These are phyloP conservation scores for Chimonanthus praecox DNA, from an alignment of 164 flowering plant species.

Conservation along the genomic window DNA sequence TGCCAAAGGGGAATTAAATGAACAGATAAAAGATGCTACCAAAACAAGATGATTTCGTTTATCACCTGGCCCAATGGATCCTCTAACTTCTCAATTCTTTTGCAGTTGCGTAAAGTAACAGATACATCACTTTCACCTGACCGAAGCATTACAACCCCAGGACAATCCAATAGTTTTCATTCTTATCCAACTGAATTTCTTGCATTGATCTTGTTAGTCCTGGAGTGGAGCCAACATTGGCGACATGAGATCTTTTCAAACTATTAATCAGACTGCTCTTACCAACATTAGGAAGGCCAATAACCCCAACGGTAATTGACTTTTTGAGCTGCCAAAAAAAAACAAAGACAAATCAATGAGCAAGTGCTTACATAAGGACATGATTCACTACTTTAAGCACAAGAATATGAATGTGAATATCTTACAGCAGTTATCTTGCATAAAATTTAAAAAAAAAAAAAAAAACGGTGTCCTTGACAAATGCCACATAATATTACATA, in stretches of 20 bases:
- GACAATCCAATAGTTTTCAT: slow-evolving; percentile 91
- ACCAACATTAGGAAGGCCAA: slow-evolving; percentile 97
- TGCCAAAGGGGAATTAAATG: neutral
- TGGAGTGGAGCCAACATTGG: slow-evolving; percentile 93
- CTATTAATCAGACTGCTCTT: slow-evolving; percentile 97
- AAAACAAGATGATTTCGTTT: neutral
- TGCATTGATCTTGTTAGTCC: slow-evolving; percentile 95
- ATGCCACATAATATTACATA: neutral
- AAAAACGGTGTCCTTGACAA: neutral
- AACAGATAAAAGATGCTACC: neutral
- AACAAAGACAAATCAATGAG: neutral
- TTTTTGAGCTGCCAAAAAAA: slow-evolving; percentile 64
- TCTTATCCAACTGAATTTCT: slow-evolving; percentile 91
- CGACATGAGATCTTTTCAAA: slow-evolving; percentile 85
- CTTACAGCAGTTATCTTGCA: neutral
- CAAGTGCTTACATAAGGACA: neutral
- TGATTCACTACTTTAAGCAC: neutral
- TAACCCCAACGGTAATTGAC: slow-evolving; percentile 83
- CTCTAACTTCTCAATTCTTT: slow-evolving; percentile 88
- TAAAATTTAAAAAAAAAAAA: neutral
- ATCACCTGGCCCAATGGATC: slow-evolving; percentile 84
- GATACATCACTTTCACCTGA: slow-evolving; percentile 66
- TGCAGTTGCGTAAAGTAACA: slow-evolving; percentile 87
- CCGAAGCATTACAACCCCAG: slow-evolving; percentile 95
- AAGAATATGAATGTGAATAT: neutral